Percentiles rank a stretch among this genome's conserved stretches.
Evolutionary conservation across 202 grass and related monocot species (phyloP).

Genomic region (Digitaria exilis): DNA sequence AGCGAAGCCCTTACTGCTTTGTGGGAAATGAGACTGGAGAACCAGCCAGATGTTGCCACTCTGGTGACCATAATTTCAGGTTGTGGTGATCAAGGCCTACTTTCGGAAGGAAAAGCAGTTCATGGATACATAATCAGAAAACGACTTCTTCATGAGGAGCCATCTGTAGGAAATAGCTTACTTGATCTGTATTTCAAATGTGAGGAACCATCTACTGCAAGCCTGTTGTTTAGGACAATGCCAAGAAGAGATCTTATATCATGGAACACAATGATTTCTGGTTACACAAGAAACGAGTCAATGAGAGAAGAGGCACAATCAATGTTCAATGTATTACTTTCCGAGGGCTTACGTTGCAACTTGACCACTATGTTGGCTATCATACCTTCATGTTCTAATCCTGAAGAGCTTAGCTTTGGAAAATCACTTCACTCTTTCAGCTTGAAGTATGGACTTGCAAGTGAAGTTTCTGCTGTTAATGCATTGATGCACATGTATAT

Average conservation of each 20-base stretch:
- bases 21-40: constrained; percentile 49
- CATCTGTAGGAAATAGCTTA: constrained; percentile 66
- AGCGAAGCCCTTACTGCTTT: constrained; percentile 49
- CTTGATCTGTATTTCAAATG: constrained; percentile 72
- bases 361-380: constrained; percentile 63
- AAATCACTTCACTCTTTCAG: constrained; percentile 57
- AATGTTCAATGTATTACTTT: constrained; percentile 60
- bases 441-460: constrained; percentile 57
- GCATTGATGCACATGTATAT: constrained; percentile 87
- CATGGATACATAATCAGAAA: constrained; percentile 63
- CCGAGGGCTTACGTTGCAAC: constrained; percentile 44
- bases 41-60: constrained; percentile 56
- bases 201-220: constrained; percentile 33
- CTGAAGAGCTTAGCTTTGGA: constrained; percentile 66
- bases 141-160: constrained; percentile 32
- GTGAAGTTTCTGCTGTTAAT: constrained; percentile 61
- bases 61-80: constrained; percentile 60
- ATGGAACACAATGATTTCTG: constrained; percentile 87
- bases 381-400: constrained; percentile 52
- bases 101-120: constrained; percentile 52
- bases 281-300: constrained; percentile 47
- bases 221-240: constrained; percentile 61
- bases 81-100: constrained; percentile 58
- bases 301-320: constrained; percentile 43
- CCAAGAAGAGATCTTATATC: constrained; percentile 67